phyloP scores from a whole-genome alignment of 2,329 filamentous ascomycete species.

The Xylaria sp. region DNA sequence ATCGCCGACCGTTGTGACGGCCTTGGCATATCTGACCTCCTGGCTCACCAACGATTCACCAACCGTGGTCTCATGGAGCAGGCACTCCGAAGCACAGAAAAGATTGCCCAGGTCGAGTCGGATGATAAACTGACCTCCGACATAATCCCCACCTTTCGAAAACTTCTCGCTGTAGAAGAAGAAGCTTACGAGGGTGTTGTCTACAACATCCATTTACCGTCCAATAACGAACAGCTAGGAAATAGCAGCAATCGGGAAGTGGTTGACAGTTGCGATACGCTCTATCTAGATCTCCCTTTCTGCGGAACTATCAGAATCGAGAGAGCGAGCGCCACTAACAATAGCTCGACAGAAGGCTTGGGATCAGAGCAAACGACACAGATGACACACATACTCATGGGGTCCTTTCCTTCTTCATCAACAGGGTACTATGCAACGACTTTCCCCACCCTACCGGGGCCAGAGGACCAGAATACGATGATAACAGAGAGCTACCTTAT shows the following conservation, averaged over 20 bases:
- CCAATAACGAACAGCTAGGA: background rate
- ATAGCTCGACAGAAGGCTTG: background rate
- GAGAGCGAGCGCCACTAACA: background rate
- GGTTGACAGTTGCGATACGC: background rate
- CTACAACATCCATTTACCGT: constrained; percentile 20
- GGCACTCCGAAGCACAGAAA: constrained; percentile 49
- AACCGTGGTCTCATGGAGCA: constrained; percentile 57
- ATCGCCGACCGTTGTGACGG: constrained; percentile 10
- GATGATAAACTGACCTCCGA: constrained; percentile 44
- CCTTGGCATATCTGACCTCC: constrained; percentile 43
- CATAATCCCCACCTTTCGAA: constrained; percentile 50
- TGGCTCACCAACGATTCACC: constrained; percentile 54
- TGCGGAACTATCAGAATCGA: constrained; percentile 30
- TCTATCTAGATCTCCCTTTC: constrained; percentile 30
- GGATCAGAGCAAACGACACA: background rate
- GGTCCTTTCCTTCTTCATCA: background rate
- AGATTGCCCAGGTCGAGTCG: constrained; percentile 36
- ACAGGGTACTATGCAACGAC: background rate
- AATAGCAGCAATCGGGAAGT: background rate
- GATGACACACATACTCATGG: constrained; percentile 7
- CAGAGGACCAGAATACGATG: background rate
- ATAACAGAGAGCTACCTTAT: background rate
- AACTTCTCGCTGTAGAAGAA: constrained; percentile 54
- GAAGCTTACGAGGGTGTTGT: constrained; percentile 30
- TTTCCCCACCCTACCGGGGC: background rate